Base-by-base conservation (phyloP, 2,329 filamentous ascomycete species). In the Pseudogymnoascus sp. region DNA sequence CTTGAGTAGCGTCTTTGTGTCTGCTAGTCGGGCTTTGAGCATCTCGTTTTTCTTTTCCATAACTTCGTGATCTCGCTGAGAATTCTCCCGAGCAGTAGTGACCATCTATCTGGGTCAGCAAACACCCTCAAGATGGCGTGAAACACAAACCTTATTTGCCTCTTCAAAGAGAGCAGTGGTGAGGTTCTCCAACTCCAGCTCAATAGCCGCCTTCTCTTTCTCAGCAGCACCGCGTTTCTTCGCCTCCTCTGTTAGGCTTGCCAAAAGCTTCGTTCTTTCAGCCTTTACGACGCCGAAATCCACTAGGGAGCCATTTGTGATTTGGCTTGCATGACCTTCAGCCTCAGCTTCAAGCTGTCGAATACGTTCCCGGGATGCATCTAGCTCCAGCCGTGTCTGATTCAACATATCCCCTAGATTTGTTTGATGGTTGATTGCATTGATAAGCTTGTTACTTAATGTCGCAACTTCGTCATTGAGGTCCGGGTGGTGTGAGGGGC, bases 141-240 rank as follows among this genome's bases (percentile, higher is more conserved):
- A 40, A 58, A 5, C 55, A 72, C 75, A 64, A 72, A 86, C 84
- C 75, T 89, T 92, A 77, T 99, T 97, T 59, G 94, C 94, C 78
- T 99, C 93, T 72, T 97, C 92, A 66, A 99, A 99, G n/a, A 99
- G 81, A 29, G 91, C 92, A 1, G 91, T 87, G 0, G 94, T 97
- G 66, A 99, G 76, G 60, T 86, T 90, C 76, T 97, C 94, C 52
- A 99, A 78, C 74, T 99, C 94, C 68, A 89, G 87, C 73, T 99
- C 94, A 31, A 97, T 96, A 65, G 87, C 87, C 74, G 88, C 90
- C 79, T 94, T 96, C 62, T 90, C 89, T 72, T 84, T 86, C 70
- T 92, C 88, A 9, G 83, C 83, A 52, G 86, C 82, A 6, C 79
- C 73, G n/a, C 87, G 83, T 66, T 84, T 79, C 58, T 78, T 81